Evolutionary conservation across 495 filamentous ascomycete species (phyloP), one percentile per base, ranked within the genome.

Genomic region (Neurospora sp.): DNA sequence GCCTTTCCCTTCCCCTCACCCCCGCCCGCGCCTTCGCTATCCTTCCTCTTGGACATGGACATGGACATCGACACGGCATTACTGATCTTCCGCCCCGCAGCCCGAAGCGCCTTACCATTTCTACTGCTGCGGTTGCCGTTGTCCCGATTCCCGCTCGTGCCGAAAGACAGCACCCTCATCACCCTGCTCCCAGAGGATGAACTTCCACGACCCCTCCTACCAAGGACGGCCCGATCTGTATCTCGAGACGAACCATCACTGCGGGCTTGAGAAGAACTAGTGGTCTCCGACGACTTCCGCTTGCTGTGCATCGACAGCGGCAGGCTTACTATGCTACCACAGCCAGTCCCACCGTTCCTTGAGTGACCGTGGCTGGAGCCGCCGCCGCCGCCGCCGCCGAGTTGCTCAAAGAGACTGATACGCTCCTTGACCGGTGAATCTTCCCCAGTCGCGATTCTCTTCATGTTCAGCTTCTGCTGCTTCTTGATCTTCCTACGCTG

Each of bases 371-470:
- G 8, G 66, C 48, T 73, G 70, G 71, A 11, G 4, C 62, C 10
- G 13, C 39, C 0, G 42, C 62, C 39, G 70, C 71, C 11, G 4
- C 62, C 10, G 13, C 39, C 0, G 42, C 62, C 39, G 70, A 70
- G 48, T 37, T 75, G 71, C 73, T 84, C 82, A 28, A 84, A 84
- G 43, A 80, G 71, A 21, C 74, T 77, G 19, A 84, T 83, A 4
- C 77, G 79, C 11, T 74, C 71, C 73, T 77, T 83, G 11, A 83
- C 78, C 0, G 82, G 82, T 6, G 81, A 83, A 24, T 80, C 75
- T 69, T 62, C 70, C 8, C 6, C 54, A 15, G 15, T 28, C 28
- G 15, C 54, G 2, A 34, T 7, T 62, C 73, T 71, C 19, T 70
- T 72, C 70, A 66, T 76, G 43, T 19, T 75, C 45, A 71, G 73